Evolutionary conservation across 179 eudicot genomes (phyloP).

Genomic region (Silene coronaria): DNA sequence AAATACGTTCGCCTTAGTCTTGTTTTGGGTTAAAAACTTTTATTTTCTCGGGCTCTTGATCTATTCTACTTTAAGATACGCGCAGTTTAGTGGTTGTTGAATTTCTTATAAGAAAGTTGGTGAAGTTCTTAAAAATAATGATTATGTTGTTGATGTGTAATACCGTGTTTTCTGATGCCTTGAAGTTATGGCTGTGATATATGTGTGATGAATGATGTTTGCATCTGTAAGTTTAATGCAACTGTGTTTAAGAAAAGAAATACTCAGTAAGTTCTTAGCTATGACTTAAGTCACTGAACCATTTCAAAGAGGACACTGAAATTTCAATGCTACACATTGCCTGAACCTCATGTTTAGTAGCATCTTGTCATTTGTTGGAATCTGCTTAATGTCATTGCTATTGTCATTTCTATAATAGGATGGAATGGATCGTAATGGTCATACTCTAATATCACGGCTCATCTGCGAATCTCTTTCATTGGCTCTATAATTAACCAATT

Average conservation of each 20-base stretch:
- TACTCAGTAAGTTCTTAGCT: background rate
- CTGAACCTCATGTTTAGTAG: constrained; percentile 4
- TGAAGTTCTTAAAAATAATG: background rate
- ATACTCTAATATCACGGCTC: background rate
- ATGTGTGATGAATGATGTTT: background rate
- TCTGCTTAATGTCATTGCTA: background rate
- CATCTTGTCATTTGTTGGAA: constrained; percentile 6
- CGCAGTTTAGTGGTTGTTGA: background rate
- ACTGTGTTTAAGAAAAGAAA: background rate
- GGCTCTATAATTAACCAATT: background rate
- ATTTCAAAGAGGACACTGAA: background rate
- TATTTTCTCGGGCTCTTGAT: background rate
- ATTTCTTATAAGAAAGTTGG: background rate
- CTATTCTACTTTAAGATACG: background rate
- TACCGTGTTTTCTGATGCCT: background rate
- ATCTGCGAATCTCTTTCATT: constrained; percentile 3
- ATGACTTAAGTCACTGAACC: background rate
- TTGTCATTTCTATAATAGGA: constrained; percentile 9
- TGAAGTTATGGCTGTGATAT: background rate
- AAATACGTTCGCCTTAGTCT: background rate
- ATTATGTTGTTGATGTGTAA: background rate
- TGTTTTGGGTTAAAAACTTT: background rate
- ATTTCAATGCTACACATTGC: background rate
- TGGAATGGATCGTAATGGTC: background rate
- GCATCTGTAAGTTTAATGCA: background rate